These are phyloP conservation scores for Mortierella sp. DNA, from an alignment of 371 early-diverging fungal species.

Conservation along the genomic window DNA sequence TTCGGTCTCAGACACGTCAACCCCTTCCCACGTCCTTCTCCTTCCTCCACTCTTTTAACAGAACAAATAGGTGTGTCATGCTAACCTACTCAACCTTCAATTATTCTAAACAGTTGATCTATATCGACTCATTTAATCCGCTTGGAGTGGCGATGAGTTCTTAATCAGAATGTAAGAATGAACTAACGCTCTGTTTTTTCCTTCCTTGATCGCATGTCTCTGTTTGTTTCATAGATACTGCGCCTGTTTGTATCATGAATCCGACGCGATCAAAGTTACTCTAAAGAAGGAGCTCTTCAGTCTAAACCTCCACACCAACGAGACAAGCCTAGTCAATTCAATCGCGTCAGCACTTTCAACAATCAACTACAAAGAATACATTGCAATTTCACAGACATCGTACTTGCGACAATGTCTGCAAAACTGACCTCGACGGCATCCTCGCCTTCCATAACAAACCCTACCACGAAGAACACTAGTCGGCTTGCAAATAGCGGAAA, in stretches of 20 bases:
- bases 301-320: constrained; percentile 14
- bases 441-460: constrained; percentile 45
- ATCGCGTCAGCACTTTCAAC: background rate
- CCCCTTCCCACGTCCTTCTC: background rate
- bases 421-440: constrained; percentile 42
- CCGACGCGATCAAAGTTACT: constrained; percentile 23
- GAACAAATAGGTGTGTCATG: background rate
- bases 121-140: background rate
- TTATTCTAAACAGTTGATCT: background rate
- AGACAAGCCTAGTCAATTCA: background rate
- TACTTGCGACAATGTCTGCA: constrained; percentile 28
- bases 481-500: constrained; percentile 23
- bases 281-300: constrained; percentile 29
- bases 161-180: too few relatives aligned
- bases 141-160: too few relatives aligned
- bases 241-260: constrained; percentile 31
- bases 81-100: background rate
- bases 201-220: too few relatives aligned
- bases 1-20: background rate
- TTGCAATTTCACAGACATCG: constrained; percentile 1
- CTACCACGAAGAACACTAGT: constrained; percentile 36
- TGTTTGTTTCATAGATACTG: constrained; percentile 3
- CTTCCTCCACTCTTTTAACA: too few relatives aligned
- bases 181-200: too few relatives aligned
- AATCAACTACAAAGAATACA: background rate